Base-by-base conservation (phyloP, 2,329 filamentous ascomycete genomes). In the Claviceps pazoutovae region DNA sequence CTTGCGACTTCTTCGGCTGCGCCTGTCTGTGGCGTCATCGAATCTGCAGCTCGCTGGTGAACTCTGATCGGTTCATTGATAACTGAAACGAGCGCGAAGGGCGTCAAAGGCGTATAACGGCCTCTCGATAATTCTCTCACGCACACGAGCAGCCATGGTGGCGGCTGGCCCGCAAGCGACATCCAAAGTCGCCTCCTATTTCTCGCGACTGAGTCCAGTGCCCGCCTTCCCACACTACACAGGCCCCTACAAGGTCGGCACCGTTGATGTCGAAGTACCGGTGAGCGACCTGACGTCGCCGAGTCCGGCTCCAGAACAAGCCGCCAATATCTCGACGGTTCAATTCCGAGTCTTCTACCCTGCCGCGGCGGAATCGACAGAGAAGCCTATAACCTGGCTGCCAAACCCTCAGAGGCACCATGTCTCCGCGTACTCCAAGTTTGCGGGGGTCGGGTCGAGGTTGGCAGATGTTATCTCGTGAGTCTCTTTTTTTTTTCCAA, bases 311-410 rank as follows among this genome's bases (percentile, higher is more conserved):
- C 78, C 79, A 5, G 70, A 74, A 7, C 73, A 75, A 48, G 74
- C 79, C 5, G 66, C 68, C 51, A 71, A 73, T 45, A 80, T 90
- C 46, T 72, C 80, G 19, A 95, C 88, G 1, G 74, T 94, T 26
- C 83, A 86, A 52, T 93, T 88, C 65, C 80, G 88, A 56, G 74
- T 94, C 53, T 95, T 87, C 69, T 94, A 94, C 63, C 88, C 88
- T 1, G 82, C 83, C 21, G 68, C 71, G 1, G 63, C 72, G 4
- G 71, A 72, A 17, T 71, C 76, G 3, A 66, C 67, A 49, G 73
- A 78, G 60, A 79, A 79, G 59, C 73, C 73, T 9, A 83, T 88
- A 51, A 78, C 76, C 59, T 95, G 88, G 88, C 74, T 94, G 50
- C 87, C 87, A 0, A 74, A 76, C 8, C 88, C 88, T 0, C 88